Evolutionary conservation across 83 land plant species (phyloP), one percentile per base, ranked within the genome.

Genomic region (Picea engelmannii): DNA sequence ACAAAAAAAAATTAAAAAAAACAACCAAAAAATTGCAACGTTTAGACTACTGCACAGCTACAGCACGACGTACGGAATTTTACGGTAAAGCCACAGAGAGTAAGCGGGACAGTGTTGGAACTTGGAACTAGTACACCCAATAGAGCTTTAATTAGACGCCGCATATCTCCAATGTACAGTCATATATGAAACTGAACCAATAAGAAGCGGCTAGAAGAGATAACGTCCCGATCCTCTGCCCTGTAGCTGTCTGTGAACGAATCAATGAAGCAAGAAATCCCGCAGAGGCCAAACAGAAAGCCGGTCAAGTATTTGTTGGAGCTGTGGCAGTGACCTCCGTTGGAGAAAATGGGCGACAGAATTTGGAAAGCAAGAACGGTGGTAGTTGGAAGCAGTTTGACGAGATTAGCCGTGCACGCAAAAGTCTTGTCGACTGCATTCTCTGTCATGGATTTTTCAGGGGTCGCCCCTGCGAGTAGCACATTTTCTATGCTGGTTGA

Each of bases 351-450:
- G 1, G 93, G 91, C 4, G 91, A 77, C 9, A 91, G 61, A 15
- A 85, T 4, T 64, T 89, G 91, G 87, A 91, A 91, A 0, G 79
- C 69, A n/a, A 91, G 85, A 17, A 87, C 91, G 2, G 93, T 76
- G 55, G 89, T 86, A 1, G 93, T 87, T 8, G 90, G 93, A 67
- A 91, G 91, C 65, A 87, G 91, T 38, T 85, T 91, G 9, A 88
- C 78, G 38, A 91, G 74, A 67, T 85, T 78, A 3, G 90, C 88
- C 18, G 87, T 80, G 25, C 84, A 75, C 78, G 86, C 84, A 77
- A 87, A 87, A 3, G 91, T 80, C 65, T 64, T 83, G 69, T 82
- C 83, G 16, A 8, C 17, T 16, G 24, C 17, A 21, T 81, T 86
- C 42, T 89, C 88, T 40, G 83, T 79, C 0, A 8, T 16, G 5